Evolutionary conservation across 106 monocot species (phyloP).

Genomic region (Alisma plantagoaquatica): DNA sequence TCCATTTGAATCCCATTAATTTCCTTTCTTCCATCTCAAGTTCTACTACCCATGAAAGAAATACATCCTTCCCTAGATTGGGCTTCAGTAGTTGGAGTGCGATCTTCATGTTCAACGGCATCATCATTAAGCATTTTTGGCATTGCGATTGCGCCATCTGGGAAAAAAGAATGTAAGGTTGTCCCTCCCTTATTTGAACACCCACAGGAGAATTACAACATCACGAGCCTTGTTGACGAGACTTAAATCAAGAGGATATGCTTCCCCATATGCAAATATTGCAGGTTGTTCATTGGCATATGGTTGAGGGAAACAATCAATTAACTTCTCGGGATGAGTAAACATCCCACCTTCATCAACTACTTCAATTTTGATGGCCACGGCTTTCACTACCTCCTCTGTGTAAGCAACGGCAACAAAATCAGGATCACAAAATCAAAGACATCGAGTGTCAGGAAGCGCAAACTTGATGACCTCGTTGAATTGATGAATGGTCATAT

Average conservation of each 20-base stretch:
- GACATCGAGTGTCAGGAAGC: constrained; percentile 17
- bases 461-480: constrained; percentile 17
- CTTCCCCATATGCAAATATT: constrained; percentile 15
- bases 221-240: constrained; percentile 14
- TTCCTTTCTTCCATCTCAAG: too few species aligned
- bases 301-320: constrained; percentile 14
- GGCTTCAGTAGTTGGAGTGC: too few species aligned
- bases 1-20: too few species aligned
- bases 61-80: too few species aligned
- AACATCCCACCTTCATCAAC: neutral
- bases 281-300: constrained; percentile 18
- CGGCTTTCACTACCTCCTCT: constrained; percentile 73
- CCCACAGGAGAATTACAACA: constrained; percentile 76
- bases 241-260: constrained; percentile 17
- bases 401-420: constrained; percentile 85
- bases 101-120: too few species aligned
- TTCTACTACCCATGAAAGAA: too few species aligned
- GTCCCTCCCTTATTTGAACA: constrained; percentile 43
- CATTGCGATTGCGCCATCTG: too few species aligned
- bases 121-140: too few species aligned
- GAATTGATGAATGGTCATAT: too few species aligned
- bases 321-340: constrained; percentile 12
- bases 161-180: too few species aligned
- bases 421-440: constrained; percentile 56
- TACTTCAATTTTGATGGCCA: constrained; percentile 53